phyloP scores from a whole-genome alignment of 2,329 filamentous ascomycete species.

The Cephalotrichum gorgonifer region DNA sequence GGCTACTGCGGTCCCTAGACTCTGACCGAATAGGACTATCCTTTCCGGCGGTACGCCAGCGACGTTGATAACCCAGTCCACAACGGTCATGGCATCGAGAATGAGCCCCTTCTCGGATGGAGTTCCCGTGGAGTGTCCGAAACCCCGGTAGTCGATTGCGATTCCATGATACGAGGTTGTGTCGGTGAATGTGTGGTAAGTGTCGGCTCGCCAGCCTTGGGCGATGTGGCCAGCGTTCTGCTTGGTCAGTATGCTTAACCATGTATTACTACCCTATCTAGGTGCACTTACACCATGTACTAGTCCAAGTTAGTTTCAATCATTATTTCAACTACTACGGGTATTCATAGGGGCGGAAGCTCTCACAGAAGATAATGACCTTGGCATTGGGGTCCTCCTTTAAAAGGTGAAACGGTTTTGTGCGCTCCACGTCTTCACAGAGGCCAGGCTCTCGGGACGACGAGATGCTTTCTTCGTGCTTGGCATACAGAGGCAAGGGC shows the following conservation, averaged over 20 bases:
- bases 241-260: not conserved
- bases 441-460: slow-evolving; percentile 38
- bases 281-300: slow-evolving; percentile 49
- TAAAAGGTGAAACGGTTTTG: slow-evolving; percentile 50
- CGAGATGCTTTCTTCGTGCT: slow-evolving; percentile 53
- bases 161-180: slow-evolving; percentile 70
- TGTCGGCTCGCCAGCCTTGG: slow-evolving; percentile 64
- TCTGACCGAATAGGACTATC: slow-evolving; percentile 78
- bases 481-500: slow-evolving; percentile 64
- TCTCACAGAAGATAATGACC: slow-evolving; percentile 44
- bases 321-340: not conserved
- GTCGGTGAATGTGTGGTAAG: slow-evolving; percentile 67
- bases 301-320: slow-evolving; percentile 14
- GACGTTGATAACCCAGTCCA: slow-evolving; percentile 60
- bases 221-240: slow-evolving; percentile 81
- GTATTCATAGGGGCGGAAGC: not conserved
- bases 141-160: slow-evolving; percentile 87
- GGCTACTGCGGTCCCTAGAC: slow-evolving; percentile 77
- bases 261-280: not conserved
- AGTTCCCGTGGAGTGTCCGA: slow-evolving; percentile 67
- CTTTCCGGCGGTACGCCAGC: slow-evolving; percentile 56
- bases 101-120: slow-evolving; percentile 77
- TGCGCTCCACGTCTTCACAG: slow-evolving; percentile 41
- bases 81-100: slow-evolving; percentile 61
- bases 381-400: slow-evolving; percentile 52